These are phyloP conservation scores for Venturiaceae sp. DNA, from an alignment of 2,329 filamentous ascomycete species.

Conservation along the genomic window DNA sequence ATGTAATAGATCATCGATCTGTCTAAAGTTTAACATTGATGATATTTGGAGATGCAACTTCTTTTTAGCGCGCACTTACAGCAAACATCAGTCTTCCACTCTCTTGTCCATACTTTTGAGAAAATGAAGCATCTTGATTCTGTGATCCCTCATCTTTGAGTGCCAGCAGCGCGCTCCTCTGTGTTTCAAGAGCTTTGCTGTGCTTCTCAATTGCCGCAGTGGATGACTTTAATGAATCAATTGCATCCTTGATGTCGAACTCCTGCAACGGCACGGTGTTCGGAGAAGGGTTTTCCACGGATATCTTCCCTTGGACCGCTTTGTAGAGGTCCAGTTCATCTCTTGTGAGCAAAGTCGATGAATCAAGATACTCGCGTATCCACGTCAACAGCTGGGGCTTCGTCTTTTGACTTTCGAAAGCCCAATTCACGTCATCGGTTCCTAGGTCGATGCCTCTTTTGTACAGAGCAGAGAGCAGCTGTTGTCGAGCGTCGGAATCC, in stretches of 20 bases:
- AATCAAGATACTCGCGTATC: conserved; percentile 37
- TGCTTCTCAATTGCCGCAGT: conserved; percentile 57
- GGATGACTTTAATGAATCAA: conserved; percentile 53
- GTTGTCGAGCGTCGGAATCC: not conserved
- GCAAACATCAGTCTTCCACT: conserved; percentile 5
- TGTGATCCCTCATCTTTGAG: conserved; percentile 32
- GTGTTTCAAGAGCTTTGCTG: conserved; percentile 49
- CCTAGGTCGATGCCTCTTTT: conserved; percentile 34
- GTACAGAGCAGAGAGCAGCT: conserved; percentile 31
- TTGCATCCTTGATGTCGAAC: conserved; percentile 50
- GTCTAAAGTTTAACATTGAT: conserved; percentile 1
- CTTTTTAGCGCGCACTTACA: conserved; percentile 15
- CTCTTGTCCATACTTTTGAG: conserved; percentile 3
- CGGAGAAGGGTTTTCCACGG: conserved; percentile 12
- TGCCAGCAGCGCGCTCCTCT: conserved; percentile 51
- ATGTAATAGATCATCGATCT: conserved; percentile 20
- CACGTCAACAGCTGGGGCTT: conserved; percentile 30
- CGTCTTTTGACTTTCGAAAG: conserved; percentile 34
- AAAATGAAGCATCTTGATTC: conserved; percentile 20
- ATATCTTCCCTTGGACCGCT: conserved; percentile 21
- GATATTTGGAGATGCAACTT: conserved; percentile 12
- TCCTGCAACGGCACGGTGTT: conserved; percentile 41
- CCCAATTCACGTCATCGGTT: conserved; percentile 36
- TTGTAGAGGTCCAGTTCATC: conserved; percentile 39
- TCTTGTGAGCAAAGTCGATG: conserved; percentile 34